phyloP scores from a whole-genome alignment of 2,329 filamentous ascomycete species.

The Neoascochyta sp. region DNA sequence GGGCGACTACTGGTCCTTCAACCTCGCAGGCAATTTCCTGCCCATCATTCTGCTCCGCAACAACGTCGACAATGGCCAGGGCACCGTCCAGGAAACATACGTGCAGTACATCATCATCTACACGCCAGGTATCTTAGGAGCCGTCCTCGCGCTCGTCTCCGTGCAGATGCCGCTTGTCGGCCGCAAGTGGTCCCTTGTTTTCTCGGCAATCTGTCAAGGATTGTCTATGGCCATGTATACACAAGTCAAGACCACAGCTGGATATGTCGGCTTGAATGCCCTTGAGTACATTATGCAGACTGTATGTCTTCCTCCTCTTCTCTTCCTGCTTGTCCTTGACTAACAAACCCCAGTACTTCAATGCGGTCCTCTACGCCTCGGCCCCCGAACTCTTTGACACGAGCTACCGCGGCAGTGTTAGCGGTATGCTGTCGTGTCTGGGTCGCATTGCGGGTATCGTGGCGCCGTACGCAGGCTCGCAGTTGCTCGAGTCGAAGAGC shows the following conservation, averaged over 20 bases:
- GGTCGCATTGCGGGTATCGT: constrained; percentile 28
- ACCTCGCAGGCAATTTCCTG: constrained; percentile 24
- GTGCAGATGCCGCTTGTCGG: constrained; percentile 27
- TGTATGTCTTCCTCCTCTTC: constrained; percentile 4
- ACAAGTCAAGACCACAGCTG: constrained; percentile 23
- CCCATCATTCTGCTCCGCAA: constrained; percentile 29
- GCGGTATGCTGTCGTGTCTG: constrained; percentile 28
- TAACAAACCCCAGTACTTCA: constrained; percentile 19
- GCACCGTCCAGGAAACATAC: constrained; percentile 24
- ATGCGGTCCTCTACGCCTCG: constrained; percentile 29
- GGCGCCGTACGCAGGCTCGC: constrained; percentile 26
- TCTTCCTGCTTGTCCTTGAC: constrained; percentile 1
- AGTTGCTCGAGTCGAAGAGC: constrained; percentile 16
- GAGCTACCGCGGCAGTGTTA: constrained; percentile 27
- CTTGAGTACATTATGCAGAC: constrained; percentile 35
- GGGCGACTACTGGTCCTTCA: constrained; percentile 35
- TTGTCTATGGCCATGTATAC: constrained; percentile 32
- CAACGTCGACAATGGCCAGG: constrained; percentile 23
- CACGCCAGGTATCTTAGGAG: constrained; percentile 25
- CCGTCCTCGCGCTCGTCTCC: constrained; percentile 19
- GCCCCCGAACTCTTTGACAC: constrained; percentile 30
- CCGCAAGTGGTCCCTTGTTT: constrained; percentile 28
- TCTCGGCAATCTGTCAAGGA: constrained; percentile 27
- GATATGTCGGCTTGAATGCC: constrained; percentile 27
- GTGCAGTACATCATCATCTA: constrained; percentile 32